A percentile compares a stretch with the other conserved stretches of the same genome.
phyloP scores from a whole-genome alignment of 1,284 basidiomycete species.

The Apiotrichum mycotoxinovorans region DNA sequence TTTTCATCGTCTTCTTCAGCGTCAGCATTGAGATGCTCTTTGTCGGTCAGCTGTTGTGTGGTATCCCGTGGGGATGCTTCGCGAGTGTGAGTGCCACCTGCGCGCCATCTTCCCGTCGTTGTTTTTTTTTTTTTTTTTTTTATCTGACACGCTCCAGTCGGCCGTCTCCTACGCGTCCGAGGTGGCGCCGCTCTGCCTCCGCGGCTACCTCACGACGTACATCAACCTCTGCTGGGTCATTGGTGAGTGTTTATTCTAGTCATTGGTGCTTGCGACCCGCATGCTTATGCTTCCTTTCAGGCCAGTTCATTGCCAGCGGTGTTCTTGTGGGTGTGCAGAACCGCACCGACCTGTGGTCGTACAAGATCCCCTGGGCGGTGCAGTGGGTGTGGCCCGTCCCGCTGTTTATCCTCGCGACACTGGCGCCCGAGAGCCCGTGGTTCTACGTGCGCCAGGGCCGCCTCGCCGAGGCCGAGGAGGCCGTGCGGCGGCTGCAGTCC shows the following conservation, averaged over 20 bases:
- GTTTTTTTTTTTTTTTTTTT: neutral
- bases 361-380: conserved; percentile 3
- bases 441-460: conserved; percentile 29
- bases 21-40: conserved; percentile 18
- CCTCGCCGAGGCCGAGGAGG: conserved; percentile 22
- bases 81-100: conserved; percentile 5
- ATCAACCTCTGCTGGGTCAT: conserved; percentile 56
- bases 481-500: conserved; percentile 19
- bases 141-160: neutral
- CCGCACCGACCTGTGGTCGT: conserved; percentile 23
- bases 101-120: no score
- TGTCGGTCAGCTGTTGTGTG: conserved; percentile 27
- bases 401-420: conserved; percentile 18
- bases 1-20: conserved; percentile 48
- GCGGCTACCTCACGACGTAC: conserved; percentile 32
- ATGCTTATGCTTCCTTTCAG: neutral
- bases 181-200: conserved; percentile 46
- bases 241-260: conserved; percentile 12
- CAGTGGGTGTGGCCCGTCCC: conserved; percentile 50
- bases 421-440: conserved; percentile 36
- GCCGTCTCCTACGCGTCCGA: conserved; percentile 53
- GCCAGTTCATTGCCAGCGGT: conserved; percentile 29
- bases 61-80: conserved; percentile 51
- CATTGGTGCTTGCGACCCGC: no score
- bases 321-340: conserved; percentile 9